Evolutionary conservation across 257 asterid genomes (phyloP).

Genomic region (Plantago ovata): DNA sequence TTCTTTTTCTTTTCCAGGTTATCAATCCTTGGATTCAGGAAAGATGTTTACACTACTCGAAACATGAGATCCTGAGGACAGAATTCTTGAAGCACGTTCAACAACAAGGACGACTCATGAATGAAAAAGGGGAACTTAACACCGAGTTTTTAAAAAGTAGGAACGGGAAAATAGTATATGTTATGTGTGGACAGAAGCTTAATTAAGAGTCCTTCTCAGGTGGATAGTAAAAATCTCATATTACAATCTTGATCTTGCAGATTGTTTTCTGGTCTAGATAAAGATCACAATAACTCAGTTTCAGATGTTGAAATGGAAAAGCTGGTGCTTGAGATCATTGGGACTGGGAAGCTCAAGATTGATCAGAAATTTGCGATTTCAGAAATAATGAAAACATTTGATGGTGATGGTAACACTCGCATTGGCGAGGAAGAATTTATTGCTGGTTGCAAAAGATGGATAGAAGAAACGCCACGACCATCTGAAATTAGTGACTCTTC

Average conservation of each 20-base stretch:
- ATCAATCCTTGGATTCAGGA: slow-evolving; percentile 57
- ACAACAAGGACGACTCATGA: slow-evolving; percentile 34
- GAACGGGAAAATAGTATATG: background rate
- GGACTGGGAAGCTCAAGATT: slow-evolving; percentile 30
- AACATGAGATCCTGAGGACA: slow-evolving; percentile 32
- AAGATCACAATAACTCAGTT: slow-evolving; percentile 26
- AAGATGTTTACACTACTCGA: slow-evolving; percentile 55
- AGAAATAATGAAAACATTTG: slow-evolving; percentile 34
- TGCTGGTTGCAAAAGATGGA: slow-evolving; percentile 41
- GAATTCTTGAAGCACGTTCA: slow-evolving; percentile 34
- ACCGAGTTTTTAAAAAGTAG: slow-evolving; percentile 29
- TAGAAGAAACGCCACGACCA: slow-evolving; percentile 29
- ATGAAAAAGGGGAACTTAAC: slow-evolving; percentile 37
- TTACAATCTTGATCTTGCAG: slow-evolving; percentile 24
- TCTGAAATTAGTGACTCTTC: slow-evolving; percentile 19
- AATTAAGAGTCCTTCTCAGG: background rate
- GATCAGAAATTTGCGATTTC: slow-evolving; percentile 33
- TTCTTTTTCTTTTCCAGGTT: slow-evolving; percentile 36
- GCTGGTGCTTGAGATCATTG: slow-evolving; percentile 33
- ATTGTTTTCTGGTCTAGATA: slow-evolving; percentile 38
- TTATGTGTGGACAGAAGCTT: background rate
- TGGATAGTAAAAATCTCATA: background rate
- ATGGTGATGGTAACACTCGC: slow-evolving; percentile 19
- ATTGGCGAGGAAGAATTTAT: slow-evolving; percentile 40
- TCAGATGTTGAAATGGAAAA: slow-evolving; percentile 33